Base-by-base conservation (phyloP, 768 basidiomycete species). In the Mrakia gelida region DNA sequence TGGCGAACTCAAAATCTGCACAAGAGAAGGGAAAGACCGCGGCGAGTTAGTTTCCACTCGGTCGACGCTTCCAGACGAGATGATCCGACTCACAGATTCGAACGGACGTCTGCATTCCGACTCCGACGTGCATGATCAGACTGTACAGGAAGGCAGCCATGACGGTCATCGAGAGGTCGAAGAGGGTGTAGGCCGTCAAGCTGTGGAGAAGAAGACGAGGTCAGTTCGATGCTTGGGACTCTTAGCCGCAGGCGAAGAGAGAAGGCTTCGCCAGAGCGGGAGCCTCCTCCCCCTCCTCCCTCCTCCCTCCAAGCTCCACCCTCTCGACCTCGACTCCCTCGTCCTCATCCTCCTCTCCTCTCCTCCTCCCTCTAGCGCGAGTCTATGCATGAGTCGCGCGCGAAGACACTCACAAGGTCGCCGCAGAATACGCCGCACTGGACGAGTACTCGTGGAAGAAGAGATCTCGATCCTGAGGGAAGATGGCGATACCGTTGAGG, bases 381-480 rank as follows among this genome's bases (percentile, higher is more conserved):
- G 41, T 6, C 41, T 43, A 43, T 43, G n/a, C n/a, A n/a, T n/a
- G n/a, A n/a, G n/a, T n/a, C n/a, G n/a, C n/a, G n/a, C n/a, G n/a
- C n/a, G n/a, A n/a, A n/a, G 15, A 45, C 5, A 34, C 73, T 56
- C 73, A 61, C 73, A 88, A 87, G 0, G 87, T 85, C 8, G 84
- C 81, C 1, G 84, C 80, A 0, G 84, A 85, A 77, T 88, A 87
- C 7, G 83, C 81, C 0, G 86, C 87, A 21, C 83, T 84, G 30
- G 84, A 84, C 26, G 82, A 81, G 71, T 83, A 85, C 79, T 87
- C 87, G 81, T 87, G 85, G 76, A 86, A 83, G 80, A 86, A 88
- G 7, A 87, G 79, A 38, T 86, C 83, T 68, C 84, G 83, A 71
- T 88, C 87, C 30, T 82, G 82, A 0, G 87, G 87, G 80, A 85